Evolutionary conservation across 441 rosid species (phyloP).

Genomic region (Kokia cookei): DNA sequence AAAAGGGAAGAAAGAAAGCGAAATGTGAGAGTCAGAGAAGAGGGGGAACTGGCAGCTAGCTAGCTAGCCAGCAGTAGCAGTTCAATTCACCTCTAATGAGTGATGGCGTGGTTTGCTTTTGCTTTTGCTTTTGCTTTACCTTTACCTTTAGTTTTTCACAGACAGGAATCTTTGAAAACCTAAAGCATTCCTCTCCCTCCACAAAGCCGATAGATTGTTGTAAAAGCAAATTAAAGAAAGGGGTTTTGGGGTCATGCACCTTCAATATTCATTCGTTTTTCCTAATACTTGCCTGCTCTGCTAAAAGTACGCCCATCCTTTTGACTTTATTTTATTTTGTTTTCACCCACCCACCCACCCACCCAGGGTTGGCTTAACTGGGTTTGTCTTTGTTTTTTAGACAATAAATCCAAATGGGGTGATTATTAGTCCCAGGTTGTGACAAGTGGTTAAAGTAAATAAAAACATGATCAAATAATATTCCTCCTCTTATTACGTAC

Average conservation of each 20-base stretch:
- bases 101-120: slow-evolving; percentile 61
- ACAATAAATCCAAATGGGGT: neutral
- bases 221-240: neutral
- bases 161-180: slow-evolving; percentile 73
- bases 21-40: slow-evolving; percentile 36
- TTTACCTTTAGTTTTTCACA: slow-evolving; percentile 31
- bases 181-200: slow-evolving; percentile 21
- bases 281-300: no score
- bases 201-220: neutral
- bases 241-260: neutral
- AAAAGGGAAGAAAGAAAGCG: slow-evolving; percentile 20
- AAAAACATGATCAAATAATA: neutral
- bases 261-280: no score
- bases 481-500: no score
- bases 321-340: no score
- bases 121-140: neutral
- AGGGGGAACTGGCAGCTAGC: neutral
- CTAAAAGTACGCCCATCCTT: no score
- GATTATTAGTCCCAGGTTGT: neutral
- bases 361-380: no score
- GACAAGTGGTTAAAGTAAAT: neutral
- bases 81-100: neutral
- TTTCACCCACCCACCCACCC: no score
- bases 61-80: no score
- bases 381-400: neutral